Percentiles rank a stretch among this genome's conserved stretches.
Evolutionary conservation across 257 asterid species (phyloP).

Genomic region (Phtheirospermum japonicum): DNA sequence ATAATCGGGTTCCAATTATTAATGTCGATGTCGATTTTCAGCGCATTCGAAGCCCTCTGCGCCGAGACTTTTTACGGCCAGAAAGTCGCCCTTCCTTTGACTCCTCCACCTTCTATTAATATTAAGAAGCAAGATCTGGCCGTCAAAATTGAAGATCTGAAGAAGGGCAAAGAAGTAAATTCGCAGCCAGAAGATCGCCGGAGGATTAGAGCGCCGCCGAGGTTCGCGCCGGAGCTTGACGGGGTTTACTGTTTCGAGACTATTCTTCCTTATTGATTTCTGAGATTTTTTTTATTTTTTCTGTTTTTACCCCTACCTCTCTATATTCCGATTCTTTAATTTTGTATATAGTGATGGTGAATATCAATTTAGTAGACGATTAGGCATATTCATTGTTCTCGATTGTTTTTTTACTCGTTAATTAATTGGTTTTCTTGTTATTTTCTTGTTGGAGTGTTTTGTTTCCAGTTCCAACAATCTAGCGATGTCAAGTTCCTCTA

Average conservation of each 20-base stretch:
- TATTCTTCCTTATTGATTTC: conserved; percentile 27
- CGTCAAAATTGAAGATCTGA: conserved; percentile 15
- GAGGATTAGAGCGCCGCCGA: conserved; percentile 27
- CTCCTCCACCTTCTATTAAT: background rate
- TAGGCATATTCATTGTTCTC: too few relatives aligned
- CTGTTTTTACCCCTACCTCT: background rate
- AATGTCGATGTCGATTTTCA: conserved; percentile 46
- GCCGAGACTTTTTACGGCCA: conserved; percentile 44
- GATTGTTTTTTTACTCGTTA: too few relatives aligned
- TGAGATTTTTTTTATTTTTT: background rate
- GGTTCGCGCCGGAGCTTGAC: conserved; percentile 50
- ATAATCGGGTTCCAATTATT: too few relatives aligned
- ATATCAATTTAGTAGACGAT: too few relatives aligned
- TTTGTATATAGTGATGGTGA: too few relatives aligned
- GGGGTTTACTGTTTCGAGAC: conserved; percentile 44
- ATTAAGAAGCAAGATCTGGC: background rate
- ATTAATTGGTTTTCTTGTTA: too few relatives aligned
- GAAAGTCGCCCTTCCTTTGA: conserved; percentile 22
- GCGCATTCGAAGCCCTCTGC: conserved; percentile 48
- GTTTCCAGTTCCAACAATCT: too few relatives aligned
- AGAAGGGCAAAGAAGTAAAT: conserved; percentile 26
- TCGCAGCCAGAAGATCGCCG: conserved; percentile 18
- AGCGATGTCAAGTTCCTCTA: too few relatives aligned
- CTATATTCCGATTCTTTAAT: too few relatives aligned
- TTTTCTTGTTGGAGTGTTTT: too few relatives aligned